Conservation (phyloP, 768 basidiomycete species). For the Sarcomyxa edulis region DNA sequence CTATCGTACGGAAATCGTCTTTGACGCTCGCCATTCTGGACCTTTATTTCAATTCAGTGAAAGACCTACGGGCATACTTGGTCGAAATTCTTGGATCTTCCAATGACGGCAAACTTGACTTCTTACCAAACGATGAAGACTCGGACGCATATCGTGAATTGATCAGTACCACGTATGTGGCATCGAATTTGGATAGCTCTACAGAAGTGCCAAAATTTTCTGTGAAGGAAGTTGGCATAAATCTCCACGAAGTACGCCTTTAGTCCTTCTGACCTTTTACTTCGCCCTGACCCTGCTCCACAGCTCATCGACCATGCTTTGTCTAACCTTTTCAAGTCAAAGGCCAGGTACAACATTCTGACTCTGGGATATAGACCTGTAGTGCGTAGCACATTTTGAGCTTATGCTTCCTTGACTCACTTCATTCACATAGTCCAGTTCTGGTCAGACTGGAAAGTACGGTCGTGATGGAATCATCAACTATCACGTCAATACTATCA, state of each 20-base stretch:
- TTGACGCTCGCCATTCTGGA: constrained; percentile 30
- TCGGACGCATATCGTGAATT: constrained; percentile 25
- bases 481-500: constrained; percentile 67
- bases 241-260: no score
- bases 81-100: constrained; percentile 23
- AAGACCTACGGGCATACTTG: constrained; percentile 34
- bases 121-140: constrained; percentile 19
- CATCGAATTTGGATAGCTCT: constrained; percentile 18
- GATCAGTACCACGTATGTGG: constrained; percentile 44
- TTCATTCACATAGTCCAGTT: constrained; percentile 22
- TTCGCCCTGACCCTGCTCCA: background rate
- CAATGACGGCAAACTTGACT: constrained; percentile 3
- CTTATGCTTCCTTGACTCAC: background rate
- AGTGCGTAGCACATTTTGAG: background rate
- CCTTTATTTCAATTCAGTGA: constrained; percentile 38
- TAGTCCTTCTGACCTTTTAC: background rate
- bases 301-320: constrained; percentile 64
- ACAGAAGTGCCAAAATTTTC: background rate
- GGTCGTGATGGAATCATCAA: constrained; percentile 47
- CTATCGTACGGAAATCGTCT: no score
- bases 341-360: constrained; percentile 50
- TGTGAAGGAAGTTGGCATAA: no score
- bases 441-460: constrained; percentile 32
- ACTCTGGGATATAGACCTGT: constrained; percentile 63
- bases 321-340: constrained; percentile 41